These are phyloP conservation scores for Trichosporon faecale DNA, from an alignment of 1,284 basidiomycete species.

Conservation along the genomic window DNA sequence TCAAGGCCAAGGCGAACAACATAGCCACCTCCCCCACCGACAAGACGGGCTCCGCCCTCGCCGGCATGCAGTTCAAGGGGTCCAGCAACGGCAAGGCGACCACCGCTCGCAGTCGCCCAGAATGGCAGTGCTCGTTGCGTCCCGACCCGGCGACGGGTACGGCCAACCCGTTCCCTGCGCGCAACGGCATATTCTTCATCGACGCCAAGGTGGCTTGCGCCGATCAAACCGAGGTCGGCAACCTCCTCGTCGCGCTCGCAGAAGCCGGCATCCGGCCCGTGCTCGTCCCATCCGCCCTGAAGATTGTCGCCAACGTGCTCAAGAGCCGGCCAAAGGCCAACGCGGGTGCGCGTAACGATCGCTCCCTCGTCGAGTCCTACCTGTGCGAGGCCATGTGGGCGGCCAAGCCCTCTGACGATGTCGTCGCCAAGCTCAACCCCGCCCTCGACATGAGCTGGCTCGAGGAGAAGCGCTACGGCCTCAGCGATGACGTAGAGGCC, in stretches of 20 bases:
- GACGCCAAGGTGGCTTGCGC: constrained; percentile 21
- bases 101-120: constrained; percentile 5
- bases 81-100: background rate
- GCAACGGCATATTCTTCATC: constrained; percentile 22
- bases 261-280: constrained; percentile 22
- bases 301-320: constrained; percentile 22
- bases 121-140: constrained; percentile 20
- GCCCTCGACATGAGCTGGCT: constrained; percentile 23
- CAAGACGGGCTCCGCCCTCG: constrained; percentile 15
- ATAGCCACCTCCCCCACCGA: constrained; percentile 12
- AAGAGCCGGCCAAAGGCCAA: constrained; percentile 16
- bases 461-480: constrained; percentile 23
- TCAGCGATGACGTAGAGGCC: constrained; percentile 23
- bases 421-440: constrained; percentile 20
- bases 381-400: constrained; percentile 18
- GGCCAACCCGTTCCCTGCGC: constrained; percentile 9
- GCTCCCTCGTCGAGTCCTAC: constrained; percentile 19
- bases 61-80: constrained; percentile 22
- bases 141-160: constrained; percentile 16
- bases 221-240: constrained; percentile 20
- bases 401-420: constrained; percentile 14
- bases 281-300: constrained; percentile 22
- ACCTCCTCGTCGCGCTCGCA: constrained; percentile 21
- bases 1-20: constrained; percentile 16
- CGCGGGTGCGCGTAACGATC: constrained; percentile 19